These are phyloP conservation scores for Plasmodium reichenowi DNA, from an alignment of 169 alveolate genomes.

Conservation along the genomic window DNA sequence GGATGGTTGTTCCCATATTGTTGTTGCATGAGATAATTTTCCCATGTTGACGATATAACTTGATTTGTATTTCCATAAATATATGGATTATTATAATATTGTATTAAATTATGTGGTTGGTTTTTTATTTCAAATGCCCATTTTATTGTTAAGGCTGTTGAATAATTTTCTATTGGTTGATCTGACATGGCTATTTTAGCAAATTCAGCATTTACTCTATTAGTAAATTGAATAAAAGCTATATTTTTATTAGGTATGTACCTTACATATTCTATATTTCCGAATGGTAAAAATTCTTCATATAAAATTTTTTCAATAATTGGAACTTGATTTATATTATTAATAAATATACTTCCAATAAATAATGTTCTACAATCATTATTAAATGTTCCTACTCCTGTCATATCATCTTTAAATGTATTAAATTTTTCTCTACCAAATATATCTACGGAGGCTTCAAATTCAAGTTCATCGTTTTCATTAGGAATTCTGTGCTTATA, in stretches of 20 bases:
- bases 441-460: slow-evolving; percentile 95
- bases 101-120: slow-evolving; percentile 7
- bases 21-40: slow-evolving; percentile 20
- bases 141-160: slow-evolving; percentile 93
- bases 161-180: slow-evolving; percentile 92
- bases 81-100: slow-evolving; percentile 47
- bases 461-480: slow-evolving; percentile 92
- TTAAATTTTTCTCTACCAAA: slow-evolving; percentile 98
- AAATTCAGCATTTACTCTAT: slow-evolving; percentile 98
- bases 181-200: slow-evolving; percentile 99
- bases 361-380: slow-evolving; percentile 96
- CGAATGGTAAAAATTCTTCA: slow-evolving; percentile 96
- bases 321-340: slow-evolving; percentile 92
- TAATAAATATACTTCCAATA: slow-evolving; percentile 87
- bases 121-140: slow-evolving; percentile 94
- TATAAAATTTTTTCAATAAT: slow-evolving; percentile 92
- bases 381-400: slow-evolving; percentile 97
- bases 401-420: slow-evolving; percentile 97
- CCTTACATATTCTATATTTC: slow-evolving; percentile 94
- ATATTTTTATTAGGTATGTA: slow-evolving; percentile 93
- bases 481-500: slow-evolving; percentile 97
- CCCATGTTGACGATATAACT: slow-evolving; percentile 41
- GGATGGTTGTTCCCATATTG: background rate
- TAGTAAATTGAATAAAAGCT: slow-evolving; percentile 96
- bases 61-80: slow-evolving; percentile 24